A percentile compares a stretch with the other conserved stretches of the same genome.
Evolutionary conservation across 148 eudicot species (phyloP).

Genomic region (Amaranthus palmeri): DNA sequence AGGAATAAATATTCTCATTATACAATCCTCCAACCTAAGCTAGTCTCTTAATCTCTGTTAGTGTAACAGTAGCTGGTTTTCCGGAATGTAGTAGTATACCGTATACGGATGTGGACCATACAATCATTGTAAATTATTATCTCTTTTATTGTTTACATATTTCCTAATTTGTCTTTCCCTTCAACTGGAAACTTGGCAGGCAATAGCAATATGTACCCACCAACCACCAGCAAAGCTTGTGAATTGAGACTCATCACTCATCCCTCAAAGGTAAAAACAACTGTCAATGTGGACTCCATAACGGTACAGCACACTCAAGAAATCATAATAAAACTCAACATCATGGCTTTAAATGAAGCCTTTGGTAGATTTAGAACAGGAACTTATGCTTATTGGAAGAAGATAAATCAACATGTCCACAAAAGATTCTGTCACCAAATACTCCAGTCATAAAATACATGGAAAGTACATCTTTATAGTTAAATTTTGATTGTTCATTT

Average conservation of each 20-base stretch:
- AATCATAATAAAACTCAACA: conserved; percentile 14
- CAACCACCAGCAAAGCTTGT: conserved; percentile 9
- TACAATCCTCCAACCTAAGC: neutral
- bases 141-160: neutral
- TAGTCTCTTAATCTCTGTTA: neutral
- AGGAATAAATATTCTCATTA: neutral
- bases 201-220: neutral
- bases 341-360: conserved; percentile 18
- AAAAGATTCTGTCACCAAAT: conserved; percentile 17
- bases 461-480: neutral
- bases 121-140: neutral
- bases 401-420: conserved; percentile 9
- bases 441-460: neutral
- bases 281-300: conserved; percentile 13
- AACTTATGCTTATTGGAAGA: conserved; percentile 23
- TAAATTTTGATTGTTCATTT: neutral
- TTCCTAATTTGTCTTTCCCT: neutral
- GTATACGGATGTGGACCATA: neutral
- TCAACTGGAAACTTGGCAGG: neutral
- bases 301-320: neutral
- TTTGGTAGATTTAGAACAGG: conserved; percentile 15
- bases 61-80: conserved; percentile 2
- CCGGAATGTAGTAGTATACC: too few relatives aligned
- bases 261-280: conserved; percentile 3
- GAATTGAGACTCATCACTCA: too few relatives aligned